A percentile compares a stretch with the other conserved stretches of the same genome.
These are phyloP conservation scores for Cinchona pubescens DNA, from an alignment of 257 asterid genomes.

Conservation along the genomic window DNA sequence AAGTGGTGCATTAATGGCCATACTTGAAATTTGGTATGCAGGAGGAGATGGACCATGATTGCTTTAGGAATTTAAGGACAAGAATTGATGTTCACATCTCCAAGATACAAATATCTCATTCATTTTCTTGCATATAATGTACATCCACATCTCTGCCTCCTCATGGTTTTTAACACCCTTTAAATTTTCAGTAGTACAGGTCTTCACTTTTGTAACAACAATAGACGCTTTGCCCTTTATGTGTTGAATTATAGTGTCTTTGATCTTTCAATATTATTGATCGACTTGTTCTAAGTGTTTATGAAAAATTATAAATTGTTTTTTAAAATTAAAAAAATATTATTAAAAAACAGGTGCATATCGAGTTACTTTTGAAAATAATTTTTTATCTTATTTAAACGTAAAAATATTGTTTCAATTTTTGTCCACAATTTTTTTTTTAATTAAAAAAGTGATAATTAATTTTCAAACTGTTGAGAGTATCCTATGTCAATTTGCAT, in stretches of 20 bases:
- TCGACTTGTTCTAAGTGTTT: too few relatives aligned
- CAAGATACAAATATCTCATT: conserved; percentile 24
- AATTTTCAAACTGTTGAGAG: too few relatives aligned
- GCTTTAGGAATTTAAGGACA: conserved; percentile 16
- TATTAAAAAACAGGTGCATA: too few relatives aligned
- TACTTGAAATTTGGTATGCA: not conserved
- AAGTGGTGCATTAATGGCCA: not conserved
- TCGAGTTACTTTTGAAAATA: too few relatives aligned
- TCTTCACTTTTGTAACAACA: not conserved
- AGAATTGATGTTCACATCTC: conserved; percentile 15
- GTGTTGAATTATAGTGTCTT: not conserved
- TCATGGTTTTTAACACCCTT: not conserved
- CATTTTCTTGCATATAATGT: not conserved
- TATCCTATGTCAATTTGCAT: not conserved
- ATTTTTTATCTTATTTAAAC: too few relatives aligned
- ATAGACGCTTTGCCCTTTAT: not conserved
- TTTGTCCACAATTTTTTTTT: too few relatives aligned
- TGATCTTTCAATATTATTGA: not conserved
- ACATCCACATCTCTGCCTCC: conserved; percentile 28
- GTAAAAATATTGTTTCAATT: too few relatives aligned
- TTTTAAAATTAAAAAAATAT: too few relatives aligned
- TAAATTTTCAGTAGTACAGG: not conserved
- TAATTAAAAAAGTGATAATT: too few relatives aligned
- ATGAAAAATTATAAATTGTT: too few relatives aligned
- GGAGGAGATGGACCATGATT: not conserved